phyloP scores from a whole-genome alignment of 495 filamentous ascomycete species.

The Tuber melanosporum region DNA sequence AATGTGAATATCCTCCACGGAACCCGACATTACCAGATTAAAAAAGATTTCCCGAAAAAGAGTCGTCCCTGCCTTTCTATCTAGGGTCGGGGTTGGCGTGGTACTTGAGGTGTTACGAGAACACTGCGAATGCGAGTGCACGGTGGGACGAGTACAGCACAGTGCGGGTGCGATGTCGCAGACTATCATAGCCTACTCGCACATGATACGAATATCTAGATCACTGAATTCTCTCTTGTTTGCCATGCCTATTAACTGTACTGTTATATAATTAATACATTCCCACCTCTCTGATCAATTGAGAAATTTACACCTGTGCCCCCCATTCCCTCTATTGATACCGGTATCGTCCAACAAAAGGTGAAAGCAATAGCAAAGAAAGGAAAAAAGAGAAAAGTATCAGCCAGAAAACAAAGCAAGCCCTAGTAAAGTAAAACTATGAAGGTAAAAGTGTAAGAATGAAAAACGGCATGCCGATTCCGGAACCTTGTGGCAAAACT shows the following conservation, averaged over 20 bases:
- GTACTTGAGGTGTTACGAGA: no score
- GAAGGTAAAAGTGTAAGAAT: background rate
- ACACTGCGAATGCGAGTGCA: background rate
- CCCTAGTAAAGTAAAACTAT: background rate
- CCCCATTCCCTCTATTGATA: background rate
- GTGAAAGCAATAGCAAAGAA: conserved; percentile 7
- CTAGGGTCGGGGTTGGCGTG: no score
- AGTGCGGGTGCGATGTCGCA: no score
- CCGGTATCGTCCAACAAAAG: background rate
- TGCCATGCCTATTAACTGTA: background rate
- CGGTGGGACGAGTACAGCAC: no score
- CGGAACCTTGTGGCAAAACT: background rate
- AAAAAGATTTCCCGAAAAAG: no score
- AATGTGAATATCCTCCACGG: no score
- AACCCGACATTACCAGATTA: no score
- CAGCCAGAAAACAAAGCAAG: conserved; percentile 1
- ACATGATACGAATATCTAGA: background rate
- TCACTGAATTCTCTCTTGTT: background rate
- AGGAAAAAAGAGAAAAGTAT: conserved; percentile 5
- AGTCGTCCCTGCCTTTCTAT: no score
- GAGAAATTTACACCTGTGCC: background rate
- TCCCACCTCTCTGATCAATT: background rate
- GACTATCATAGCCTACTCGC: background rate
- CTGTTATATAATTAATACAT: background rate
- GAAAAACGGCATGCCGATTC: background rate